phyloP scores from a whole-genome alignment of 164 flowering plant species.

The Aristolochia fimbriata region DNA sequence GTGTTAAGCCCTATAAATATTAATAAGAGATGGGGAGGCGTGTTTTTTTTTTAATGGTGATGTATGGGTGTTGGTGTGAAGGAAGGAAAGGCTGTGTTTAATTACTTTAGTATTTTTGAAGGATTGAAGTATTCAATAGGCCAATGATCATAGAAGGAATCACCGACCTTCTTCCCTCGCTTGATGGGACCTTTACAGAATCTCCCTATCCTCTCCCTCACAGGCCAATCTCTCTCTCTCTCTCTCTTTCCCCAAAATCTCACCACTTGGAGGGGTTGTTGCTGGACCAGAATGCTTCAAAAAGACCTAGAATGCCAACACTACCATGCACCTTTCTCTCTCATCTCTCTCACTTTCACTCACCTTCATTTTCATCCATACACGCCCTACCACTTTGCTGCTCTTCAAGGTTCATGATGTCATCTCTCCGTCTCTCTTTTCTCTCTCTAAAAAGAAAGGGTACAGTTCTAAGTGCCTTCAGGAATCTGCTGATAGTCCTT shows the following conservation, averaged over 20 bases:
- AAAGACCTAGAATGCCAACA: not conserved
- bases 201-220: constrained; percentile 12
- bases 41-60: not conserved
- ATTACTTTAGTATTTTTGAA: constrained; percentile 4
- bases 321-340: too few relatives aligned
- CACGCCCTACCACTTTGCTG: constrained; percentile 4
- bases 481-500: not conserved
- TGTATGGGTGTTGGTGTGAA: constrained; percentile 4
- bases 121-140: constrained; percentile 21
- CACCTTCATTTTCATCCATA: constrained; percentile 8
- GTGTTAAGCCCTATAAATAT: not conserved
- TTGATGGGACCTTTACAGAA: constrained; percentile 38
- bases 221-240: constrained; percentile 5
- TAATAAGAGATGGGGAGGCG: not conserved
- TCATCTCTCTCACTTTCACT: not conserved
- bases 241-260: not conserved
- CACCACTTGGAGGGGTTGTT: not conserved
- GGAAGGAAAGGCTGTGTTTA: constrained; percentile 2
- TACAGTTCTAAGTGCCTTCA: not conserved
- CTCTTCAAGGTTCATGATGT: constrained; percentile 7
- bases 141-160: constrained; percentile 23
- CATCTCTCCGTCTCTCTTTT: constrained; percentile 1
- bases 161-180: constrained; percentile 23
- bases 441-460: not conserved
- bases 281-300: not conserved